phyloP scores from a whole-genome alignment of 352 stramenopile genomes.

The Phytophthora tubulina region DNA sequence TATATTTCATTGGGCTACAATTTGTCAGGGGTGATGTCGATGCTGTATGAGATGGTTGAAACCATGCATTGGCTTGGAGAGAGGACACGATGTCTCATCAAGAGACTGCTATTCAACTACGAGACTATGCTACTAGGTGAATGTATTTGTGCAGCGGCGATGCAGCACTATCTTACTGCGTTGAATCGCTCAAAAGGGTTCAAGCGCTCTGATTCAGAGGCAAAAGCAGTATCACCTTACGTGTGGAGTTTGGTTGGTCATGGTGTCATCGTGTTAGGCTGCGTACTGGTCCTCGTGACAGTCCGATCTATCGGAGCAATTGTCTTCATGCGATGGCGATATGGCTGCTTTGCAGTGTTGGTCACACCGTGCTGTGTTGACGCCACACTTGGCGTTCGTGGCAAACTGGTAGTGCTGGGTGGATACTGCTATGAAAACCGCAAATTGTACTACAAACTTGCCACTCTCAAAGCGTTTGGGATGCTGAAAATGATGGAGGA shows the following conservation, averaged over 20 bases:
- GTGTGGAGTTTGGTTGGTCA: conserved; percentile 47
- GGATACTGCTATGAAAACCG: conserved; percentile 35
- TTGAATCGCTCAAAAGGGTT: conserved; percentile 38
- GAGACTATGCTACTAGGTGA: conserved; percentile 47
- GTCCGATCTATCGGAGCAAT: conserved; percentile 38
- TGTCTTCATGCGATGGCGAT: conserved; percentile 21
- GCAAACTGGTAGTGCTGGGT: conserved; percentile 32
- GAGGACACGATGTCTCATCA: conserved; percentile 25
- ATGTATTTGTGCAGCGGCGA: conserved; percentile 31
- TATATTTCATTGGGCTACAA: conserved; percentile 55
- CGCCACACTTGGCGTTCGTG: conserved; percentile 22
- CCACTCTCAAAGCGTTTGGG: conserved; percentile 39
- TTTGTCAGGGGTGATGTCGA: conserved; percentile 43
- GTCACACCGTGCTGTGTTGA: conserved; percentile 35
- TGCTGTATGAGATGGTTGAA: conserved; percentile 51
- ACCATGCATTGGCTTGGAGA: conserved; percentile 36
- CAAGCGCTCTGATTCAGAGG: conserved; percentile 11
- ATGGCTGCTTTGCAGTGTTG: conserved; percentile 31
- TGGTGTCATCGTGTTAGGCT: conserved; percentile 35
- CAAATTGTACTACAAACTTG: conserved; percentile 34
- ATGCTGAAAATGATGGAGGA: conserved; percentile 39
- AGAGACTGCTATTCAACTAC: conserved; percentile 46
- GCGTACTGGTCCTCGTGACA: conserved; percentile 30
- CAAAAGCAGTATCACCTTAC: conserved; percentile 32
- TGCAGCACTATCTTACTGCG: conserved; percentile 42